Conservation (phyloP, 2,329 filamentous ascomycete species). For the Aspergillus calidoustus region DNA sequence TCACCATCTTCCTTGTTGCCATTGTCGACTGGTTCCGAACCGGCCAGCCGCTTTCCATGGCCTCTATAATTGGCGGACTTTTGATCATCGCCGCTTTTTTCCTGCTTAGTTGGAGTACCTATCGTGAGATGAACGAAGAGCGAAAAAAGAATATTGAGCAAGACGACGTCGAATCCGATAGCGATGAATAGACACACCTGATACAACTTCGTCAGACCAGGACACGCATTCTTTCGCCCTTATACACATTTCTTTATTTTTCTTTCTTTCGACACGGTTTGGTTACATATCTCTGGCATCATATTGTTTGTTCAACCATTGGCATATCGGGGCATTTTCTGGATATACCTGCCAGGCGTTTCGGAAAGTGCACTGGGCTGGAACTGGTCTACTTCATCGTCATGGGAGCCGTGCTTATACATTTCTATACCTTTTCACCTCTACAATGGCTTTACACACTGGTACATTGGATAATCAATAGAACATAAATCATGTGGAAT, state of each 20-base stretch:
- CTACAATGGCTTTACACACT: neutral
- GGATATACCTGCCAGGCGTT: neutral
- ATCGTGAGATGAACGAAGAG: slow-evolving; percentile 89
- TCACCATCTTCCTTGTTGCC: slow-evolving; percentile 97
- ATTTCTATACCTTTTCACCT: neutral
- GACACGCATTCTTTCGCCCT: neutral
- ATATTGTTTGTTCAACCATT: neutral
- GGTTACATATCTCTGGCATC: neutral
- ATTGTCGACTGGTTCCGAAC: slow-evolving; percentile 87
- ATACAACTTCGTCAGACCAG: neutral
- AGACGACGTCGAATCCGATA: slow-evolving; percentile 49
- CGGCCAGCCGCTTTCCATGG: slow-evolving; percentile 72
- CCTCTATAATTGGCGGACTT: slow-evolving; percentile 79
- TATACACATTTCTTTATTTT: neutral
- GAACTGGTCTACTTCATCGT: neutral
- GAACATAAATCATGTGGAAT: neutral
- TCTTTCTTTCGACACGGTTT: neutral
- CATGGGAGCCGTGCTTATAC: neutral
- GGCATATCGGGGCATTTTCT: neutral
- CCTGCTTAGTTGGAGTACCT: slow-evolving; percentile 89
- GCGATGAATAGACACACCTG: slow-evolving; percentile 37
- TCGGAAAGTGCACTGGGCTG: neutral
- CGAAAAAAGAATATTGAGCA: slow-evolving; percentile 61
- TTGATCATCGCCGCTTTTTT: slow-evolving; percentile 87
- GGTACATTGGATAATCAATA: neutral